Evolutionary conservation across 192 early-diverging fungal genomes (phyloP), one percentile per base, ranked within the genome.

Genomic region (Coemansia erecta): DNA sequence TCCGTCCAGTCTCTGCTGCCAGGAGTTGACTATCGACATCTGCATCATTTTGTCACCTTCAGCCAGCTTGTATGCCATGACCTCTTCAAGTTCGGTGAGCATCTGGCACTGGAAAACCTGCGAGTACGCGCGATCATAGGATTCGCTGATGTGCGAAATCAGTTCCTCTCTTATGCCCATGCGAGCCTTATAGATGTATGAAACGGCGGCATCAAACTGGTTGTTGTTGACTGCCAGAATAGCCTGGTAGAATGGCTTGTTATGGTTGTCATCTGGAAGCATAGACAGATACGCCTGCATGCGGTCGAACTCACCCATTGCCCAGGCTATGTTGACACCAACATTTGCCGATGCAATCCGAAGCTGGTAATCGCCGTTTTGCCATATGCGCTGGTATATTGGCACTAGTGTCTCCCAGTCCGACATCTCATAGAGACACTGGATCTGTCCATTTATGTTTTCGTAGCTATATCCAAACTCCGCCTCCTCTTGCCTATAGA

Each of bases 81-180:
- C 94, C 66, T 98, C 96, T 69, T 98, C 96, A 43, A 98, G 66
- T 67, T 98, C 96, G 0, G 92, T 88, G 57, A 98, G 86, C 94
- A 98, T 94, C 72, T 98, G 96, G 41, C 93, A 90, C 17, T 89
- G 85, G 9, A 98, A 92, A 5, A 97, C 76, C 56, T 63, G 85
- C 58, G 81, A 80, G 64, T 98, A 96, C 0, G 91, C 89, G 42
- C 94, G 88, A 60, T 87, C 91, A 64, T 97, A 98, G 42, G 92
- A 94, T 63, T 97, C 94, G 6, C 91, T 88, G 8, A 92, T 81
- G 31, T 92, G 63, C 0, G 94, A 89, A 21, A 87, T 89, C 45
- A 96, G 60, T 48, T 95, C 89, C 4, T 87, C 91, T 59, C 94
- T 91, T 21, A 98, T 61, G 53, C 93, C 70, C 44, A 89, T 87